These are phyloP conservation scores for Alternaria brassicicola DNA, from an alignment of 2,329 filamentous ascomycete species.

Conservation along the genomic window DNA sequence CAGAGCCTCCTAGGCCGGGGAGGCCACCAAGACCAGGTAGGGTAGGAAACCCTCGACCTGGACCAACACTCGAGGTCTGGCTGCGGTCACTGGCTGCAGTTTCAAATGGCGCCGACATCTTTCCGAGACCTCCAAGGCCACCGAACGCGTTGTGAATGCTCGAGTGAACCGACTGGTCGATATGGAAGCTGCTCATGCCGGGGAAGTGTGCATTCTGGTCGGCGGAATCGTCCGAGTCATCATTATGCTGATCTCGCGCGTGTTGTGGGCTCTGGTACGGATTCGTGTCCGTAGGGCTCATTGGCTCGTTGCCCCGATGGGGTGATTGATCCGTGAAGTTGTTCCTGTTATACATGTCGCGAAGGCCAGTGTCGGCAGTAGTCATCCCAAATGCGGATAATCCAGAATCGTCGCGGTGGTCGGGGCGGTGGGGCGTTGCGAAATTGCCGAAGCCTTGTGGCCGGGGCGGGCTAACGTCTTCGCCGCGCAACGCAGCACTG, in stretches of 20 bases:
- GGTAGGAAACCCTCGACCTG: constrained; percentile 70
- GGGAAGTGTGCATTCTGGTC: constrained; percentile 59
- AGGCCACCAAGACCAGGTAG: constrained; percentile 67
- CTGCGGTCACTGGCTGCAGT: constrained; percentile 82
- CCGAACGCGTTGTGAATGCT: constrained; percentile 60
- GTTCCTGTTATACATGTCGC: constrained; percentile 63
- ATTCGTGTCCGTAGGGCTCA: constrained; percentile 94
- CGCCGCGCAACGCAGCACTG: constrained; percentile 75
- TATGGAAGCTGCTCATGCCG: constrained; percentile 61
- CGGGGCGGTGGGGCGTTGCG: constrained; percentile 53
- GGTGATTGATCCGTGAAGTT: constrained; percentile 64
- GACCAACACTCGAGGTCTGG: constrained; percentile 86
- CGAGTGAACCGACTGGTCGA: constrained; percentile 51
- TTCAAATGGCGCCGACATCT: constrained; percentile 52
- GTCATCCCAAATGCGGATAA: constrained; percentile 68
- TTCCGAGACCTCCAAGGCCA: constrained; percentile 60
- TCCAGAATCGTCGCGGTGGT: constrained; percentile 63
- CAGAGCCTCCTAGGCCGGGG: constrained; percentile 62
- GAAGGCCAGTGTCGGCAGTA: constrained; percentile 62
- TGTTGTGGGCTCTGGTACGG: constrained; percentile 91
- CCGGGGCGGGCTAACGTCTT: constrained; percentile 67
- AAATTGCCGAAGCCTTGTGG: constrained; percentile 54
- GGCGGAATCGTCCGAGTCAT: constrained; percentile 62
- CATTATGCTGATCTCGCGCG: constrained; percentile 69
- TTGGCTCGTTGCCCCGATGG: constrained; percentile 66